Conservation (phyloP, 441 rosid species). For the Iberis amara region DNA sequence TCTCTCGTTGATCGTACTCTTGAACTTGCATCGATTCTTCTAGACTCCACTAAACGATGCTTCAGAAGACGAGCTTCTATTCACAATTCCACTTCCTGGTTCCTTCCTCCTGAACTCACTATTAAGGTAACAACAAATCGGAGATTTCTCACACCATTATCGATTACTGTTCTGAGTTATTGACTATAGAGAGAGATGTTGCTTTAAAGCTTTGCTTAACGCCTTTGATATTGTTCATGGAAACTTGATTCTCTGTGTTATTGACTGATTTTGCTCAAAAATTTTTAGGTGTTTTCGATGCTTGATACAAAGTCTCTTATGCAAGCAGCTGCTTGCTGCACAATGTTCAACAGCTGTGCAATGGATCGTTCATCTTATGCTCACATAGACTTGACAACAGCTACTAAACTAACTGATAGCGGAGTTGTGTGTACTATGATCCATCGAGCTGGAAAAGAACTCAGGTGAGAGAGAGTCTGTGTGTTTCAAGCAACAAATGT, state of each 20-base stretch:
- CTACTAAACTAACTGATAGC: conserved; percentile 56
- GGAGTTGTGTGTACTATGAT: conserved; percentile 71
- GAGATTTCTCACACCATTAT: no score
- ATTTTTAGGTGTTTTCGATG: conserved; percentile 61
- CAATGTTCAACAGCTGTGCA: conserved; percentile 69
- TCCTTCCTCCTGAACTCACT: conserved; percentile 72
- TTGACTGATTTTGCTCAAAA: neutral
- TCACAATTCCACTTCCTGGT: conserved; percentile 63
- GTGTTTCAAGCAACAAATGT: conserved; percentile 8
- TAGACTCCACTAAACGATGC: conserved; percentile 58
- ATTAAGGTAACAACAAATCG: conserved; percentile 48
- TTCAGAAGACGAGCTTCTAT: conserved; percentile 56
- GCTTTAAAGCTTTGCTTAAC: no score
- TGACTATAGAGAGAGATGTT: no score
- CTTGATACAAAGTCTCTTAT: conserved; percentile 74
- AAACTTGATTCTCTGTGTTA: no score
- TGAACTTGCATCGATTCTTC: conserved; percentile 47
- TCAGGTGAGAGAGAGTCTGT: conserved; percentile 34
- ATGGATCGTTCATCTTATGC: conserved; percentile 73
- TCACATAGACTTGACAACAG: conserved; percentile 59
- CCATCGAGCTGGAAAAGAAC: conserved; percentile 74
- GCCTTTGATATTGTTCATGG: no score
- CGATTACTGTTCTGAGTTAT: no score
- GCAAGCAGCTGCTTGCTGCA: conserved; percentile 69
- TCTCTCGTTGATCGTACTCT: conserved; percentile 59